These are phyloP conservation scores for Yamadazyma kanchanaburiensis DNA, from an alignment of 1,139 yeast genomes.

Conservation along the genomic window DNA sequence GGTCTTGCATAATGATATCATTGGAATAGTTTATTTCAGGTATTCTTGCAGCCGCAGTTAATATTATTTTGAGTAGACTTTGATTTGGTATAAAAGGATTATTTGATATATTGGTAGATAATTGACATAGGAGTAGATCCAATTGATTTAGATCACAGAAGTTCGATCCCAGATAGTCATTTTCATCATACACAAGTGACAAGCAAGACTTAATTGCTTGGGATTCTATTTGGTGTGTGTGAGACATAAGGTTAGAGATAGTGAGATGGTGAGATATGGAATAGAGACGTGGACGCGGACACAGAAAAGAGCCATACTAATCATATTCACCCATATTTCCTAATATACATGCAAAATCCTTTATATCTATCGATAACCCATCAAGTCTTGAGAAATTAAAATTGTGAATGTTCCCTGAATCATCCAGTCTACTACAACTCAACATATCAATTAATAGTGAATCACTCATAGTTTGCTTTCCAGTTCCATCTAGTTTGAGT, in stretches of 20 bases:
- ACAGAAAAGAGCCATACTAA: constrained; percentile 6
- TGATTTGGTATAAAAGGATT: constrained; percentile 8
- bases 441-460: constrained; percentile 44
- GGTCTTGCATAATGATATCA: constrained; percentile 18
- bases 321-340: constrained; percentile 41
- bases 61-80: constrained; percentile 26
- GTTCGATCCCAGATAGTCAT: neutral
- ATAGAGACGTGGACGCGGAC: too few relatives aligned
- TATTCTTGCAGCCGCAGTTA: constrained; percentile 29
- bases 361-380: constrained; percentile 32
- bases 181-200: too few relatives aligned
- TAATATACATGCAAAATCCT: constrained; percentile 43
- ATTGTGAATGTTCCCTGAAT: constrained; percentile 27
- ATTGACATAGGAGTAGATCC: constrained; percentile 26
- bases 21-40: constrained; percentile 24
- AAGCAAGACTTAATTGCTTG: too few relatives aligned
- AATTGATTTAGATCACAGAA: constrained; percentile 14
- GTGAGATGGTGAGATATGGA: too few relatives aligned
- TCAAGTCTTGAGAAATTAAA: constrained; percentile 26
- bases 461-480: constrained; percentile 20
- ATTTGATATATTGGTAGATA: constrained; percentile 13
- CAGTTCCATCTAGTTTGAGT: constrained; percentile 23
- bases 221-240: too few relatives aligned
- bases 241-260: too few relatives aligned
- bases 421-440: constrained; percentile 31